Conservation (phyloP, 805 yeast genomes). For the Cyberlindnera lachancei region DNA sequence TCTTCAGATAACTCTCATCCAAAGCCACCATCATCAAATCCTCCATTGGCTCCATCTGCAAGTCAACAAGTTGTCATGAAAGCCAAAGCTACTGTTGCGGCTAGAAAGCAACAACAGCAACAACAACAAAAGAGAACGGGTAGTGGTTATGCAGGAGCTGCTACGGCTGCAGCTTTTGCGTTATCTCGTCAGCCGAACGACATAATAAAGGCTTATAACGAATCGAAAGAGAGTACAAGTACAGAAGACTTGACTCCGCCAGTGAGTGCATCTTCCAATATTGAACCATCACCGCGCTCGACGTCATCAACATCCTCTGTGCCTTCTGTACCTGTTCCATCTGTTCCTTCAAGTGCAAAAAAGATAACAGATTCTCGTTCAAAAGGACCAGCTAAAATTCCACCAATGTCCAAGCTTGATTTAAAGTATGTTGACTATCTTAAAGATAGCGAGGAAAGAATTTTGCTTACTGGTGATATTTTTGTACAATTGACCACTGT, state of each 20-base stretch:
- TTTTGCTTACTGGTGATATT: constrained; percentile 49
- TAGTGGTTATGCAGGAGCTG: constrained; percentile 13
- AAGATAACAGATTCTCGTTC: constrained; percentile 4
- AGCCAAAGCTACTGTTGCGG: constrained; percentile 23
- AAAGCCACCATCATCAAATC: constrained; percentile 7
- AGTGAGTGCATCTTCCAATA: constrained; percentile 4
- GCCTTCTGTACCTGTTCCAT: constrained; percentile 2
- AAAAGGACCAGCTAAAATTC: constrained; percentile 16
- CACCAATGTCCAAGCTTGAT: constrained; percentile 47
- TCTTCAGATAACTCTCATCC: constrained; percentile 2
- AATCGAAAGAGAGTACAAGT: constrained; percentile 5
- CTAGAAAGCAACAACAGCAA: constrained; percentile 19
- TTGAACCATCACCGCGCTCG: constrained; percentile 5
- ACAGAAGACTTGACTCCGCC: constrained; percentile 4
- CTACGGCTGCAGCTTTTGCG: constrained; percentile 22
- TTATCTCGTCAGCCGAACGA: constrained; percentile 23
- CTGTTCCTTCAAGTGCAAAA: constrained; percentile 14
- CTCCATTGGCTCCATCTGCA: constrained; percentile 14
- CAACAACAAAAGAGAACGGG: constrained; percentile 2
- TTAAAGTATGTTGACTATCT: constrained; percentile 51
- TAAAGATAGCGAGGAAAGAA: constrained; percentile 50
- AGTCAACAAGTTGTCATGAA: constrained; percentile 20
- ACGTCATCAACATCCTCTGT: constrained; percentile 1
- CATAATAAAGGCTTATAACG: constrained; percentile 17
- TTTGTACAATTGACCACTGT: constrained; percentile 37